Percentiles rank a stretch among this genome's conserved stretches.
phyloP scores from a whole-genome alignment of 1,284 basidiomycete species.

The Baeospora myosura region DNA sequence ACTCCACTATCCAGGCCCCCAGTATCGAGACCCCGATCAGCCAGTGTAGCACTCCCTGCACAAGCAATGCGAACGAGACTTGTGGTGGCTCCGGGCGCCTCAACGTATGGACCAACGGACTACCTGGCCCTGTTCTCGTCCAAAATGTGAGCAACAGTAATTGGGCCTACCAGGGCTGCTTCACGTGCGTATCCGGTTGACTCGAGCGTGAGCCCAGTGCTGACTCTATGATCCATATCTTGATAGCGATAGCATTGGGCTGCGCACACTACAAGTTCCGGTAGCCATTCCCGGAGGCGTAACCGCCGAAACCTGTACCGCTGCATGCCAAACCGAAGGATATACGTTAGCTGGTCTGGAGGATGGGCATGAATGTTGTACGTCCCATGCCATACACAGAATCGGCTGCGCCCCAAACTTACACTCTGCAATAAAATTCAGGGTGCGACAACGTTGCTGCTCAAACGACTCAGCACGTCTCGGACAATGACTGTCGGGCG shows the following conservation, averaged over 20 bases:
- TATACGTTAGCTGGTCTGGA: slow-evolving; percentile 30
- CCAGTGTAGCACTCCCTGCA: slow-evolving; percentile 29
- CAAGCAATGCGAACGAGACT: slow-evolving; percentile 27
- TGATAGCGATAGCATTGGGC: slow-evolving; percentile 23
- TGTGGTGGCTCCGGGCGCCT: slow-evolving; percentile 29
- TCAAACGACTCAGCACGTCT: slow-evolving; percentile 25
- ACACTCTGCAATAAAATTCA: slow-evolving; percentile 10
- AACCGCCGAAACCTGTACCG: slow-evolving; percentile 31
- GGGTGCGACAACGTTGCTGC: slow-evolving; percentile 31
- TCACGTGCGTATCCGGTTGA: slow-evolving; percentile 23
- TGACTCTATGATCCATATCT: neutral
- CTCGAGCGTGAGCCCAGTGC: neutral
- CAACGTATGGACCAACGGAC: slow-evolving; percentile 28
- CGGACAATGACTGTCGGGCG: slow-evolving; percentile 30
- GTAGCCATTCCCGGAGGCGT: slow-evolving; percentile 32
- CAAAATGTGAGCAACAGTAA: slow-evolving; percentile 20
- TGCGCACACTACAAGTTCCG: slow-evolving; percentile 25
- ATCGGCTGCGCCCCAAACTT: neutral
- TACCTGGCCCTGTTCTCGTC: slow-evolving; percentile 24
- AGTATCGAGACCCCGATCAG: slow-evolving; percentile 21
- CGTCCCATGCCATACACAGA: slow-evolving; percentile 10
- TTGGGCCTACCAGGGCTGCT: slow-evolving; percentile 33
- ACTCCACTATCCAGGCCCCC: slow-evolving; percentile 33
- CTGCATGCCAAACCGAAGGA: slow-evolving; percentile 28
- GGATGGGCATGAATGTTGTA: slow-evolving; percentile 35